Evolutionary conservation across 352 stramenopile genomes (phyloP).

Genomic region (Elongisporangium anandrum): DNA sequence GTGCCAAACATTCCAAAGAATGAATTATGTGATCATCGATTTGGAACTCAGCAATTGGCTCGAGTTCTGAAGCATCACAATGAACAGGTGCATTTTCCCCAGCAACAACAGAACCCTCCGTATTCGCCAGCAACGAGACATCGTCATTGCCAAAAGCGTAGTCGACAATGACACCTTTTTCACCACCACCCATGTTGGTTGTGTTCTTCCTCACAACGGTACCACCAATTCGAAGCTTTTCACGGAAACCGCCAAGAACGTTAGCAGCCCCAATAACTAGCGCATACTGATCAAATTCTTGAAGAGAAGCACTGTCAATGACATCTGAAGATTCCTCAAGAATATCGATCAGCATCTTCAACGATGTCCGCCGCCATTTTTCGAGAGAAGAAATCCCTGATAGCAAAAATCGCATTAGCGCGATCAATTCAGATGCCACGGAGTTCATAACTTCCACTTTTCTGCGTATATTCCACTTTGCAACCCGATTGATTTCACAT

Average conservation of each 20-base stretch:
- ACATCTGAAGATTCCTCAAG: constrained; percentile 16
- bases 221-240: constrained; percentile 32
- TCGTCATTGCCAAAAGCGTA: constrained; percentile 37
- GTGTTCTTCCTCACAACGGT: constrained; percentile 15
- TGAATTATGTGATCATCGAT: constrained; percentile 18
- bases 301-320: constrained; percentile 6
- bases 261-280: constrained; percentile 30
- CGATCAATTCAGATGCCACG: constrained; percentile 37
- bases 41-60: constrained; percentile 17
- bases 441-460: constrained; percentile 18
- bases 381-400: constrained; percentile 9
- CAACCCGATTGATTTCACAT: constrained; percentile 5
- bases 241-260: constrained; percentile 43
- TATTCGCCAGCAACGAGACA: constrained; percentile 18
- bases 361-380: constrained; percentile 21
- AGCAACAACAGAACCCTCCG: constrained; percentile 13
- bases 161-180: constrained; percentile 19
- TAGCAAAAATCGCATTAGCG: constrained; percentile 21
- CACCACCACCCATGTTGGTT: constrained; percentile 5
- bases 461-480: neutral
- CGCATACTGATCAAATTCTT: constrained; percentile 23
- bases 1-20: constrained; percentile 28
- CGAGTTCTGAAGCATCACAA: constrained; percentile 16
- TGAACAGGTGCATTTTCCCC: constrained; percentile 11
- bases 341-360: constrained; percentile 20